A percentile compares a stretch with the other conserved stretches of the same genome.
Conservation (phyloP, 805 yeast genomes). For the Kodamaea laetipori region DNA sequence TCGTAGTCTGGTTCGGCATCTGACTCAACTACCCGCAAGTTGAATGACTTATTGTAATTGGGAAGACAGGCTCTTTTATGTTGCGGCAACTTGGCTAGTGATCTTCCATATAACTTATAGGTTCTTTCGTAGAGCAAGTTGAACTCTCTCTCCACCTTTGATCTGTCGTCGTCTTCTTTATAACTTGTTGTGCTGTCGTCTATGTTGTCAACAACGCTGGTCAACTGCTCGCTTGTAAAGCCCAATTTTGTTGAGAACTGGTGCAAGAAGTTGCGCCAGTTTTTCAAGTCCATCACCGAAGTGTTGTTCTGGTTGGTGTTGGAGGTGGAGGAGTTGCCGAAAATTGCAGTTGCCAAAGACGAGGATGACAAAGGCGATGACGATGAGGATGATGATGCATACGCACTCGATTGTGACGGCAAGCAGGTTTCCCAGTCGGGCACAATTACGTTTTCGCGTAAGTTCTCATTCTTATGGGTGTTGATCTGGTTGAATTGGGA, state of each 20-base stretch:
- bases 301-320: conserved; percentile 21
- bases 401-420: conserved; percentile 27
- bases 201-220: conserved; percentile 24
- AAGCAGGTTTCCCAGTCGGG: conserved; percentile 46
- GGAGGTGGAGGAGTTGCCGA: conserved; percentile 30
- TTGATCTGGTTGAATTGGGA: conserved; percentile 43
- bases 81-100: conserved; percentile 37
- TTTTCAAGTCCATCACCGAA: conserved; percentile 33
- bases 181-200: conserved; percentile 14
- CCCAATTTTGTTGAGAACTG: conserved; percentile 40
- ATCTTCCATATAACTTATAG: conserved; percentile 41
- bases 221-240: conserved; percentile 32
- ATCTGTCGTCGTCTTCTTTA: conserved; percentile 8
- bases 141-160: conserved; percentile 32
- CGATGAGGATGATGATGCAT: conserved; percentile 21
- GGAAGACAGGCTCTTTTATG: conserved; percentile 44
- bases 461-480: conserved; percentile 47
- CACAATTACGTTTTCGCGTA: conserved; percentile 41
- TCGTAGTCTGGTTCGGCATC: conserved; percentile 16
- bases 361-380: conserved; percentile 21
- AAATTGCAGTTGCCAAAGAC: conserved; percentile 22
- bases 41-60: conserved; percentile 33
- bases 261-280: conserved; percentile 38
- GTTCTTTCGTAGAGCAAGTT: conserved; percentile 36
- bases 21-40: background rate